Base-by-base conservation (phyloP, 2,329 filamentous ascomycete genomes). In the Exophiala oligosperma region DNA sequence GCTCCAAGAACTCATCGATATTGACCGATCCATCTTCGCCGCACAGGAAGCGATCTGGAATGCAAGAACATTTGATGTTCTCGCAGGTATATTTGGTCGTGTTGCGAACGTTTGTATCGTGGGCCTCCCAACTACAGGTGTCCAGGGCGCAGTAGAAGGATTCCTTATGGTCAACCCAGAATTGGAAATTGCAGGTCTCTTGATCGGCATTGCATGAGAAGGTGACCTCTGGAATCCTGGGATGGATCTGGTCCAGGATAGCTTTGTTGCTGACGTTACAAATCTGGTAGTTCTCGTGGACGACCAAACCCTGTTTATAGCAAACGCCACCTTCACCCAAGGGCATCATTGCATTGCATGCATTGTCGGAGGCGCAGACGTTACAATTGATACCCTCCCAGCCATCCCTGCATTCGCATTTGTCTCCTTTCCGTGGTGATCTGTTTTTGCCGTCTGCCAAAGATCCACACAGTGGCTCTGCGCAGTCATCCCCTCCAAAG, bases 351-450 rank as follows among this genome's bases (percentile, higher is more conserved):
- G 90, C 87, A 71, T 94, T 85, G 70, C 94, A 99, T 14, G 90
- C 92, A 66, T 88, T 79, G 72, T 97, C 82, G 3, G 86, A 85
- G 60, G 88, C 86, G 76, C 94, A 99, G 56, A 99, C 91, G 69
- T 94, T 99, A 84, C 94, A 99, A 79, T 99, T 99, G 77, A 99
- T 93, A 63, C 94, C 94, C 41, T 84, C 84, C 94, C 94, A 99
- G 56, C 94, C 94, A 38, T 96, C 90, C 70, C 92, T 89, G 74
- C 94, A 99, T 43, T 91, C 79, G 76, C 94, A 99, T 32, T 63
- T 52, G 28, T 66, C 60, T 62, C 84, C 86, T 52, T 85, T 78
- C 70, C 94, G 85, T 71, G 90, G 87, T 23, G 87, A 84, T 66
- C 94, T 84, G 68, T 97, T 86, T 66, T 83, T 82, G 64, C 92